phyloP scores from a whole-genome alignment of 176 grass and related monocot species.

The sorghum (Sorghum bicolor) region DNA sequence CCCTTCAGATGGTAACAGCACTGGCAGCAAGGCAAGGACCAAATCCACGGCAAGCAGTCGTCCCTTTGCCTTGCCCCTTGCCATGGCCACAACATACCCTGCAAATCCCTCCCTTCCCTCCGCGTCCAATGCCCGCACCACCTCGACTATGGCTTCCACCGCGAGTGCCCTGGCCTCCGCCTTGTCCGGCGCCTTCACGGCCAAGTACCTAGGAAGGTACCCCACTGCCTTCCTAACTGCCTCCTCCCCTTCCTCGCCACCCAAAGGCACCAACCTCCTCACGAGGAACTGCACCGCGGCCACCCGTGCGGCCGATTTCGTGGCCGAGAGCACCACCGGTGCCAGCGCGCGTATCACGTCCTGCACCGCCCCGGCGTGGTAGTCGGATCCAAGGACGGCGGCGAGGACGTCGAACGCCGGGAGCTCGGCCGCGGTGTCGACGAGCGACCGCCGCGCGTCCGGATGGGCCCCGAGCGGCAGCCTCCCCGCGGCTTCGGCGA shows the following conservation, averaged over 20 bases:
- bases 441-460: slow-evolving; percentile 54
- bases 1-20: slow-evolving; percentile 28
- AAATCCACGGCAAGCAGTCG: slow-evolving; percentile 80
- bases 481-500: slow-evolving; percentile 47
- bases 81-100: slow-evolving; percentile 56
- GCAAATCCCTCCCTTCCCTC: slow-evolving; percentile 41
- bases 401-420: slow-evolving; percentile 51
- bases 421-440: slow-evolving; percentile 58
- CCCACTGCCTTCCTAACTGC: slow-evolving; percentile 55
- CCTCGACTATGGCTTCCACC: slow-evolving; percentile 75
- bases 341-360: slow-evolving; percentile 63
- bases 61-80: slow-evolving; percentile 62
- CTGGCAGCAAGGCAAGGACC: slow-evolving; percentile 53
- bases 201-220: slow-evolving; percentile 70
- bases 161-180: slow-evolving; percentile 60
- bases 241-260: slow-evolving; percentile 47
- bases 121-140: slow-evolving; percentile 38
- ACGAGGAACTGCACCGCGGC: slow-evolving; percentile 58
- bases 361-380: slow-evolving; percentile 31
- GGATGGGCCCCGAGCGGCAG: slow-evolving; percentile 60
- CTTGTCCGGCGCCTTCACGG: slow-evolving; percentile 71
- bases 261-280: slow-evolving; percentile 61
- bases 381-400: slow-evolving; percentile 49
- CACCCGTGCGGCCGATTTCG: slow-evolving; percentile 36
- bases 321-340: slow-evolving; percentile 34